A percentile compares a stretch with the other conserved stretches of the same genome.
phyloP scores from a whole-genome alignment of 108 stramenopile species.

The Pelagomonas calceolata region DNA sequence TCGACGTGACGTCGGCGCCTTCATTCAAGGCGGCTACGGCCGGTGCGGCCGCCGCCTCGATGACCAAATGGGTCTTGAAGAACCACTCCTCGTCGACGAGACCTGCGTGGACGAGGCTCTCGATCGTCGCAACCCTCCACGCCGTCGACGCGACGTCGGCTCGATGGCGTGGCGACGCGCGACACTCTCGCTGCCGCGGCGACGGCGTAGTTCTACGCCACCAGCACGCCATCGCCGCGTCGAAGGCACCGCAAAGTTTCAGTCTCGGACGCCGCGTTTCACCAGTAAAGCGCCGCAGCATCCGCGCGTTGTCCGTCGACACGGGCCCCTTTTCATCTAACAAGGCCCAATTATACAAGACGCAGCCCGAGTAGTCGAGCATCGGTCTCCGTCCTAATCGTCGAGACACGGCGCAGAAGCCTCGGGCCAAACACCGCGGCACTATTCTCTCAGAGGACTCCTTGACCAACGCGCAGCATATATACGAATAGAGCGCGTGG shows the following conservation, averaged over 20 bases:
- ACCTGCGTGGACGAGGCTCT: too few species aligned
- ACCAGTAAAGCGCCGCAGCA: constrained; percentile 12
- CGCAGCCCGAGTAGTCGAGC: constrained; percentile 12
- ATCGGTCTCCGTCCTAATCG: constrained; percentile 7
- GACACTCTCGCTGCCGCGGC: too few species aligned
- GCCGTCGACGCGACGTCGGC: too few species aligned
- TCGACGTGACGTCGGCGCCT: too few species aligned
- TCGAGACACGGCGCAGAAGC: background rate
- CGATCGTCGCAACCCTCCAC: too few species aligned
- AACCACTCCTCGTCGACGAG: constrained; percentile 14
- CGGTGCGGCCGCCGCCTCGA: constrained; percentile 1
- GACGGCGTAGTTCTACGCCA: too few species aligned
- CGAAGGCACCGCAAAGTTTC: too few species aligned
- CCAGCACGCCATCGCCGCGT: too few species aligned
- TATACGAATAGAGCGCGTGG: background rate
- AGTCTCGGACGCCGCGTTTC: too few species aligned
- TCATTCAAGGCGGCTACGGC: constrained; percentile 1
- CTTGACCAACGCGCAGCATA: background rate
- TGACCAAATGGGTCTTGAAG: constrained; percentile 11
- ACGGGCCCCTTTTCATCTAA: background rate
- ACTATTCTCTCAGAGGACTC: background rate
- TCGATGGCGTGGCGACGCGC: too few species aligned
- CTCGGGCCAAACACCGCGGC: background rate
- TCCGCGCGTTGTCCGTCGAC: background rate
- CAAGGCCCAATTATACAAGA: constrained; percentile 9